Evolutionary conservation across 2,329 filamentous ascomycete species (phyloP), one percentile per base, ranked within the genome.

Genomic region (Colletotrichum lupini): DNA sequence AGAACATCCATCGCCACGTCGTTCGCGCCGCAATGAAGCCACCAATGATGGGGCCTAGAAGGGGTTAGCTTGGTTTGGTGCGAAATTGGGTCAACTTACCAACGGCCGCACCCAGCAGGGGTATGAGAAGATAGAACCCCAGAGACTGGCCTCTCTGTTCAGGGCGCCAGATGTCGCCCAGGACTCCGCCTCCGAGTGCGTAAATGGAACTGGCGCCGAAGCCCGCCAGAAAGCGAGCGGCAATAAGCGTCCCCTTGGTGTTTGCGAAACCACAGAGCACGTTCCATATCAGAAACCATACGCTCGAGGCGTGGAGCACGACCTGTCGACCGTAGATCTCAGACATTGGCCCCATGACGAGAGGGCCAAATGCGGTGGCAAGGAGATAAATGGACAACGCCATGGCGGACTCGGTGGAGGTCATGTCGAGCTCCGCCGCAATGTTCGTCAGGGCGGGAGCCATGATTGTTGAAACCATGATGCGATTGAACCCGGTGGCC

Each of bases 391-490:
- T 83, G 5, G 84, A 86, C 32, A 87, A 69, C 0, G 84, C 77
- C 79, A 91, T 83, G 53, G 85, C 84, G 3, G 89, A 81, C 75
- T 88, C 82, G 49, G 81, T 80, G 7, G 83, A 78, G 6, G 77
- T 85, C 78, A 92, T 90, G 55, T 86, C 56, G 14, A 92, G 81
- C 52, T 91, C 88, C 1, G 78, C 77, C 5, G 85, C 83, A 57
- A 92, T 88, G 1, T 83, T 77, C 1, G 82, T 75, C 30, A 92
- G 75, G 0, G 86, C 86, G 0, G 86, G 86, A 0, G 87, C 87
- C 80, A 88, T 86, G 77, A 89, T 88, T 0, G 86, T 87, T 4
- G 85, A 87, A 0, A 87, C 85, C 74, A 89, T 82, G 71, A 88
- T 87, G 11, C 85, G 85, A 57, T 86, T 87, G 75, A 89, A 88